Percentiles rank a stretch among this genome's conserved stretches.
These are phyloP conservation scores for Dichotomocladium elegans DNA, from an alignment of 371 early-diverging fungal species.

Conservation along the genomic window DNA sequence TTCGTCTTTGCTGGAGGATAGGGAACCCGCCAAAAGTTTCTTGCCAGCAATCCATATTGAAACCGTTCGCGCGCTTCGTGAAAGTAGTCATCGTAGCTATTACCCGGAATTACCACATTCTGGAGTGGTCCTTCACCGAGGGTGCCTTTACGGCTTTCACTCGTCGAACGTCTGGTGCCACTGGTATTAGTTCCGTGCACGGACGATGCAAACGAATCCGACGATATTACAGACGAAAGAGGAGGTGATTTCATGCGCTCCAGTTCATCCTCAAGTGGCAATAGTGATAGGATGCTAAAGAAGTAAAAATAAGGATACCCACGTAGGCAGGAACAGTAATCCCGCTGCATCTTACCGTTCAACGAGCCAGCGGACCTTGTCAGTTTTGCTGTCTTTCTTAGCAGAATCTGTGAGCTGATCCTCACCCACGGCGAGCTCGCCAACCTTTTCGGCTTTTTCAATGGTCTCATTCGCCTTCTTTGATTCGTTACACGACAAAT, in stretches of 20 bases:
- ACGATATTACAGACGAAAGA: constrained; percentile 31
- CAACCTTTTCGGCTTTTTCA: constrained; percentile 11
- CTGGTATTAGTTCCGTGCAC: constrained; percentile 12
- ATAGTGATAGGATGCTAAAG: constrained; percentile 36
- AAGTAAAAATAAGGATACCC: not conserved
- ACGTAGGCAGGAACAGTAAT: no score
- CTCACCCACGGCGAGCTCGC: not conserved
- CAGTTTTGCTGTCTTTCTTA: constrained; percentile 30
- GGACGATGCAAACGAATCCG: constrained; percentile 29
- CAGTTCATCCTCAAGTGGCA: constrained; percentile 50
- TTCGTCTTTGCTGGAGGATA: constrained; percentile 43
- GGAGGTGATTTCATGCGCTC: constrained; percentile 46
- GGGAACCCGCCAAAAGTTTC: constrained; percentile 45
- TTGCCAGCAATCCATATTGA: constrained; percentile 43
- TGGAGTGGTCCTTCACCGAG: constrained; percentile 5
- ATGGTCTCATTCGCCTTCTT: constrained; percentile 31
- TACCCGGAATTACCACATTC: constrained; percentile 39
- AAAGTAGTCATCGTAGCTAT: constrained; percentile 50
- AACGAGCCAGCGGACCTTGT: constrained; percentile 48
- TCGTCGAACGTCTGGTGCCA: constrained; percentile 2
- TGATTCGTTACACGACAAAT: constrained; percentile 35
- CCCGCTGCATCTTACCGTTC: constrained; percentile 49
- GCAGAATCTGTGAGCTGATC: constrained; percentile 6
- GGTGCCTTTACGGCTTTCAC: not conserved
- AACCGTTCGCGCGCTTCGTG: constrained; percentile 50